Evolutionary conservation across 2,329 filamentous ascomycete genomes (phyloP).

Genomic region (Monosporascus ibericus): DNA sequence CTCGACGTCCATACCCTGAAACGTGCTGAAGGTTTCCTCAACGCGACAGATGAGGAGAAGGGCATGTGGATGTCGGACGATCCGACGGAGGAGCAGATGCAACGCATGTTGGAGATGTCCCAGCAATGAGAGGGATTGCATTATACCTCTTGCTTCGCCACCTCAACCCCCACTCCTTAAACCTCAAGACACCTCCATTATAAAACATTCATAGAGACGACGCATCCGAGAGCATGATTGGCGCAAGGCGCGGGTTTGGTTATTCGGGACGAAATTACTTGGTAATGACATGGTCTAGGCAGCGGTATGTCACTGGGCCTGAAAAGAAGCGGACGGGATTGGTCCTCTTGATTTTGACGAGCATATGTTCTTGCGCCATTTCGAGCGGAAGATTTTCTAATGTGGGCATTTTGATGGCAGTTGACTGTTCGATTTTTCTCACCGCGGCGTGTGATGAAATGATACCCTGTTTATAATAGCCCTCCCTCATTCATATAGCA

Average conservation of each 20-base stretch:
- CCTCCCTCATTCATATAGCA: no score
- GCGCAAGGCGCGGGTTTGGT: neutral
- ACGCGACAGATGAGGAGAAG: slow-evolving; percentile 78
- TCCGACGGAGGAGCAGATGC: slow-evolving; percentile 54
- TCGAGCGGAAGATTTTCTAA: no score
- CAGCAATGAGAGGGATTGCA: slow-evolving; percentile 18
- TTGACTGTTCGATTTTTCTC: no score
- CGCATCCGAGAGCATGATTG: neutral
- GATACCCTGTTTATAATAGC: no score
- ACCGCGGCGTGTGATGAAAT: no score
- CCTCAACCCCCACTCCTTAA: neutral
- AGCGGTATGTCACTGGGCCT: no score
- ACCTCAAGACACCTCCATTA: neutral
- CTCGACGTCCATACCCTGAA: slow-evolving; percentile 86
- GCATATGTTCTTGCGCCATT: no score
- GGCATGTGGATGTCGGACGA: slow-evolving; percentile 77
- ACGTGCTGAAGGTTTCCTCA: slow-evolving; percentile 77
- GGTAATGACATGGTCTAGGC: neutral
- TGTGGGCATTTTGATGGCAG: no score
- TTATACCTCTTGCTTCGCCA: neutral
- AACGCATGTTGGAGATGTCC: slow-evolving; percentile 51
- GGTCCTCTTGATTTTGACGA: no score
- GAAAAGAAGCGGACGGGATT: no score
- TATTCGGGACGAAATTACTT: neutral
- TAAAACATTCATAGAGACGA: neutral